A percentile compares a stretch with the other conserved stretches of the same genome.
Conservation (phyloP, 208 protist genomes). For the Phytomonas serpens region DNA sequence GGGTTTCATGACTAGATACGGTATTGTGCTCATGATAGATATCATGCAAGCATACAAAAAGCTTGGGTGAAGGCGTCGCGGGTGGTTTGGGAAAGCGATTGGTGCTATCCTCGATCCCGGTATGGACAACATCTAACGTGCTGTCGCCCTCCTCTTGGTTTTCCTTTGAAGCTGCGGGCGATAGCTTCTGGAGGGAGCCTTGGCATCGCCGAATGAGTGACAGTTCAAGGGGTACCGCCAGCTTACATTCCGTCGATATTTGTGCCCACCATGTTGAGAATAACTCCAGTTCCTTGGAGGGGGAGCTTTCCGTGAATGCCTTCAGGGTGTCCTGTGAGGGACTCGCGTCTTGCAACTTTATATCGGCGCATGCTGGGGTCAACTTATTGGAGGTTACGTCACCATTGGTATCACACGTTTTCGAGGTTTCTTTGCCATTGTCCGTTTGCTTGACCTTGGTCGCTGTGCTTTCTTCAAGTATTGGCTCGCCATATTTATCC, state of each 20-base stretch:
- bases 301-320: slow-evolving; percentile 33
- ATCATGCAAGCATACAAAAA: slow-evolving; percentile 6
- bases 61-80: neutral
- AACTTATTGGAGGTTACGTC: neutral
- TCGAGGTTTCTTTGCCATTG: neutral
- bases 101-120: neutral
- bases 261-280: slow-evolving; percentile 68
- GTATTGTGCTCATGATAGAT: neutral
- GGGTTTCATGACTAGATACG: neutral
- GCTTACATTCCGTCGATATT: slow-evolving; percentile 29
- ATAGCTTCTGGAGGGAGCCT: neutral
- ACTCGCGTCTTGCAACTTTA: slow-evolving; percentile 28
- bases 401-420: neutral
- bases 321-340: slow-evolving; percentile 37
- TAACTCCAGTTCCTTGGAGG: slow-evolving; percentile 37
- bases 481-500: slow-evolving; percentile 35
- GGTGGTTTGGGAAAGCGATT: neutral
- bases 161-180: neutral
- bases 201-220: slow-evolving; percentile 23
- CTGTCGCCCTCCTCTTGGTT: neutral
- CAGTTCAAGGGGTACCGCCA: slow-evolving; percentile 45
- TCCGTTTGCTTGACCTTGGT: neutral
- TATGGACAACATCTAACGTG: neutral
- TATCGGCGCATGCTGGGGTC: neutral
- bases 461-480: slow-evolving; percentile 14